Percentiles rank a stretch among this genome's conserved stretches.
Conservation (phyloP, 805 yeast genomes). For the Barnettozyma sp. region DNA sequence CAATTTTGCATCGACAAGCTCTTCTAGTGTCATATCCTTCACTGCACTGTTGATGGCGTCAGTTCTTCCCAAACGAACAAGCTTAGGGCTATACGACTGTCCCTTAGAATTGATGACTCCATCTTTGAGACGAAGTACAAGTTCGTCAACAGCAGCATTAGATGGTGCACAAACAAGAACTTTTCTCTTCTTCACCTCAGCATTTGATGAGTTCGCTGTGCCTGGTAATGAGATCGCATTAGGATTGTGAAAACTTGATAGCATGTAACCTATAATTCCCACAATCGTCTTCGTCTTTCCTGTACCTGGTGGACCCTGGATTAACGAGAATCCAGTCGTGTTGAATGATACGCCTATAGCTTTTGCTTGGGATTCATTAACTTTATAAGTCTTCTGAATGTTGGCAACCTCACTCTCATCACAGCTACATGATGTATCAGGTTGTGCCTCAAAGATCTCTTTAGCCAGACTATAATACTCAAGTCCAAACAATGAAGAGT, state of each 20-base stretch:
- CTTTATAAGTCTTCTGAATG: conserved; percentile 45
- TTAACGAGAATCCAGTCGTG: conserved; percentile 73
- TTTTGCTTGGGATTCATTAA: conserved; percentile 84
- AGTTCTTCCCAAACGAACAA: conserved; percentile 84
- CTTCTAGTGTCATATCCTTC: conserved; percentile 78
- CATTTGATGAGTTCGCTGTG: no score
- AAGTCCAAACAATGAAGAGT: conserved; percentile 71
- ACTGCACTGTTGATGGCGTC: conserved; percentile 84
- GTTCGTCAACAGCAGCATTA: conserved; percentile 97
- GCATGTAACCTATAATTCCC: conserved; percentile 78
- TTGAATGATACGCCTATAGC: conserved; percentile 74
- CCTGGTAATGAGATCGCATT: conserved; percentile 29
- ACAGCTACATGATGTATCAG: conserved; percentile 37
- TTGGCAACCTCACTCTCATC: conserved; percentile 30
- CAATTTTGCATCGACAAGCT: conserved; percentile 54
- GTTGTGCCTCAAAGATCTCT: conserved; percentile 59
- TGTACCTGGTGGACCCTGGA: conserved; percentile 99
- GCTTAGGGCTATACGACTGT: conserved; percentile 45
- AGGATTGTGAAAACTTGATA: conserved; percentile 34
- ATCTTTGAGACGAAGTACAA: conserved; percentile 69
- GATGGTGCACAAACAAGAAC: conserved; percentile 94
- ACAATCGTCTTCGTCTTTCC: conserved; percentile 97
- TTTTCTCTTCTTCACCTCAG: conserved; percentile 37
- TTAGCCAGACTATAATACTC: conserved; percentile 73
- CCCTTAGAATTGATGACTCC: conserved; percentile 63